Evolutionary conservation across 2,329 filamentous ascomycete genomes (phyloP).

Genomic region (Penicillium sp.): DNA sequence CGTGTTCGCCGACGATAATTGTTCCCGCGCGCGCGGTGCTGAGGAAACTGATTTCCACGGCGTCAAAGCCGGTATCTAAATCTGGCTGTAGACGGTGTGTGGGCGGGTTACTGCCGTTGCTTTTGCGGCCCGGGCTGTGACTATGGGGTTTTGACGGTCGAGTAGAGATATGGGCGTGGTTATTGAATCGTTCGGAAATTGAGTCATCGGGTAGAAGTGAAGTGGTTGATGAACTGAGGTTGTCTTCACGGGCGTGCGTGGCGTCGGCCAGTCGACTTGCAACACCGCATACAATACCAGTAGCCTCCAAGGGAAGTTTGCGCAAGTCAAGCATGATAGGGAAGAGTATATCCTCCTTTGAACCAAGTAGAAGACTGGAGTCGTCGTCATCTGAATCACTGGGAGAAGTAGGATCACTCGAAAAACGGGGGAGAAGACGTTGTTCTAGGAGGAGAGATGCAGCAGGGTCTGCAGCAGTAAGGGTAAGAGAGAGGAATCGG

Average conservation of each 20-base stretch:
- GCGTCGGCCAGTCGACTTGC: conserved; percentile 80
- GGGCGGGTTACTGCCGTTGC: conserved; percentile 13
- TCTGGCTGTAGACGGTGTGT: conserved; percentile 40
- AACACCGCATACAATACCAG: conserved; percentile 93
- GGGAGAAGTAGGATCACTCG: conserved; percentile 59
- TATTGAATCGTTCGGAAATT: conserved; percentile 22
- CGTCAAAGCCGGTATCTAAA: conserved; percentile 37
- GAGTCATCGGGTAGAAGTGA: conserved; percentile 21
- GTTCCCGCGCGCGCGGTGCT: conserved; percentile 87
- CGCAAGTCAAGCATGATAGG: conserved; percentile 89
- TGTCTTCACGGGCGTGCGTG: conserved; percentile 55
- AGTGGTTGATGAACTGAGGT: conserved; percentile 26
- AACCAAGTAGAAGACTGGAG: conserved; percentile 75
- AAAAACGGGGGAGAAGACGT: conserved; percentile 65
- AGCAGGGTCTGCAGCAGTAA: conserved; percentile 50
- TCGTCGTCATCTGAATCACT: conserved; percentile 46
- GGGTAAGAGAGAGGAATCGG: conserved; percentile 55
- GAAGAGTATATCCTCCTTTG: conserved; percentile 70
- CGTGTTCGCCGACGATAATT: conserved; percentile 79
- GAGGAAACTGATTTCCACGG: conserved; percentile 84
- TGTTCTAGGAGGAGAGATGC: conserved; percentile 53
- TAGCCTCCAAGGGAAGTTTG: conserved; percentile 81
- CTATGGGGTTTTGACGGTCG: conserved; percentile 17
- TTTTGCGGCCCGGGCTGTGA: conserved; percentile 17
- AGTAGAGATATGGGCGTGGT: conserved; percentile 20